phyloP scores from a whole-genome alignment of 1,139 yeast genomes.

The Maudiozyma humilis region DNA sequence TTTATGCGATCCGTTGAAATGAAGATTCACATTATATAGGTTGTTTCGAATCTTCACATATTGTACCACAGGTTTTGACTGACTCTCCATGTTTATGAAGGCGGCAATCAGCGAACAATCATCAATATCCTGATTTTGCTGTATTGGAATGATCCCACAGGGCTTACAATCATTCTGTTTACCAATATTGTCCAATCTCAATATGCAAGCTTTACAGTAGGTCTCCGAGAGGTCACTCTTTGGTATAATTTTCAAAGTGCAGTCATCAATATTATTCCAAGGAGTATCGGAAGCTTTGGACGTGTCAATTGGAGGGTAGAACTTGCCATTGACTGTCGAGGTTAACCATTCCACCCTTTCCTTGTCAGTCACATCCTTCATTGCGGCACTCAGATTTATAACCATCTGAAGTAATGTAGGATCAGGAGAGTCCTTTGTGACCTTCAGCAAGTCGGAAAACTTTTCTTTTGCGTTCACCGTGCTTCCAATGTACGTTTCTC shows the following conservation, averaged over 20 bases:
- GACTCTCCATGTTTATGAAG: constrained; percentile 37
- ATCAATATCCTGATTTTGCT: constrained; percentile 48
- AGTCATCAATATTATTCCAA: constrained; percentile 13
- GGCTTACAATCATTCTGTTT: constrained; percentile 13
- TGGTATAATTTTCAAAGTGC: constrained; percentile 7
- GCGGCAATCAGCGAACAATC: constrained; percentile 76
- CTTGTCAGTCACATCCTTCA: constrained; percentile 15
- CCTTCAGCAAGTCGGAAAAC: constrained; percentile 4
- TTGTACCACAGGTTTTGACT: constrained; percentile 23
- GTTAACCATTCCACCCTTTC: constrained; percentile 40
- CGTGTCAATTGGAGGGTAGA: constrained; percentile 35
- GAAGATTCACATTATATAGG: constrained; percentile 37
- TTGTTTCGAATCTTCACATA: constrained; percentile 15
- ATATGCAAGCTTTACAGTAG: constrained; percentile 13
- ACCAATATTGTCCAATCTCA: background rate
- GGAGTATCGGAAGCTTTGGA: constrained; percentile 17
- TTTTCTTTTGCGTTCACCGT: constrained; percentile 1
- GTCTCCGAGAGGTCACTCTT: constrained; percentile 6
- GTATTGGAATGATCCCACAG: constrained; percentile 15
- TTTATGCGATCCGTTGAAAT: constrained; percentile 55
- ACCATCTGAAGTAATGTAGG: constrained; percentile 13
- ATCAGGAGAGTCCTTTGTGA: constrained; percentile 12
- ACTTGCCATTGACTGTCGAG: constrained; percentile 32
- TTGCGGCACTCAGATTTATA: constrained; percentile 13
- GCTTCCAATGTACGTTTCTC: constrained; percentile 8